Base-by-base conservation (phyloP, 352 stramenopile genomes). In the Paralagenidium karlingii region DNA sequence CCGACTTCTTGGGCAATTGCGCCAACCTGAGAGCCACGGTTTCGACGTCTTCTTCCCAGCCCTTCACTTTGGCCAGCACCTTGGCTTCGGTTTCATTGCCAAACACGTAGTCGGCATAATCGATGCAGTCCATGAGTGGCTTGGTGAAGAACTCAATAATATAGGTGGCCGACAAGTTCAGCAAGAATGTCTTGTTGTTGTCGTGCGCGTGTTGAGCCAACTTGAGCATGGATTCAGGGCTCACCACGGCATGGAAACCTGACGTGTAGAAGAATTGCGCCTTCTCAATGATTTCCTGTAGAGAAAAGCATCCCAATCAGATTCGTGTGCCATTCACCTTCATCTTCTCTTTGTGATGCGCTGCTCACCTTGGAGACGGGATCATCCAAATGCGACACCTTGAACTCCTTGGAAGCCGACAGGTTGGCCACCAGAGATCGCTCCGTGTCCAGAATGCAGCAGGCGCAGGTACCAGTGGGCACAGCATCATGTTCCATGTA, bases 221-320 rank as follows among this genome's bases (percentile, higher is more conserved):
- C 54, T 83, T 84, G 43, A 97, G 83, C 33, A 99, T 71, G 33
- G 85, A 65, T 16, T 94, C 67, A 3, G 96, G 88, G 38, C 87
- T 98, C 19, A 99, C 95, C 4, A 95, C 99, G 43, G 99, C 70
- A 70, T 99, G 98, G 67, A 99, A 99, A 15, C 95, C 94, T 16
- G 95, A 86, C 57, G 81, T 93, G 81, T 99, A 99, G 61, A 94
- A 97, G 55, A 97, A 79, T 51, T 94, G 86, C 43, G 92, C 91
- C 52, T 94, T 77, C 12, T 71, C 59, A 53, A 98, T 88, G 58
- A 98, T 94, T 36, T 90, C 80, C 75, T 97, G 78, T 8, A 42
- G 16, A 36, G 22, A 36, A 36, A 36, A 41, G 27, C 21, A 32
- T 34, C 18, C 18, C 19, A 41, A 32, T 3, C 8, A 41, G 7